phyloP scores from a whole-genome alignment of 2,329 filamentous ascomycete species.

The Chaetomium sp. region DNA sequence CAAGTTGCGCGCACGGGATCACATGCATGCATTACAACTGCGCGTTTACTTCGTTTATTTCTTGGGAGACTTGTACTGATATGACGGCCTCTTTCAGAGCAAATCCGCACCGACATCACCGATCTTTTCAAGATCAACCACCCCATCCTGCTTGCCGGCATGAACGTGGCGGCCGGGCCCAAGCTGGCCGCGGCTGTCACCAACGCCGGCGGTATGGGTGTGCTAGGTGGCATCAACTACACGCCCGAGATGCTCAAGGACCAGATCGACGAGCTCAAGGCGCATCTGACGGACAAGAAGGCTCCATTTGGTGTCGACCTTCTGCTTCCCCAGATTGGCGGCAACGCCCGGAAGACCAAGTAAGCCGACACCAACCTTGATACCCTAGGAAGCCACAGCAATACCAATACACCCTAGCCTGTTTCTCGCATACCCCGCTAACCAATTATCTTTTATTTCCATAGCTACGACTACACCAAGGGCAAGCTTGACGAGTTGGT shows the following conservation, averaged over 20 bases:
- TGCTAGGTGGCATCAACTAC: constrained; percentile 93
- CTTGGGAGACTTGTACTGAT: background rate
- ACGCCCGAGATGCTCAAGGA: constrained; percentile 95
- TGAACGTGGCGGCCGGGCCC: constrained; percentile 97
- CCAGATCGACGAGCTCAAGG: constrained; percentile 92
- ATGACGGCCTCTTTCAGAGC: constrained; percentile 46
- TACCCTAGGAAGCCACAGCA: background rate
- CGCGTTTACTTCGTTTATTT: background rate
- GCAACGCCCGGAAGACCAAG: constrained; percentile 92
- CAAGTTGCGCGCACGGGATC: background rate
- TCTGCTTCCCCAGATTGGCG: constrained; percentile 88
- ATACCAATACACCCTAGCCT: too few relatives aligned
- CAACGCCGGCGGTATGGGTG: constrained; percentile 92
- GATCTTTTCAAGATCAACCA: constrained; percentile 98
- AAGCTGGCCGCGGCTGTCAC: constrained; percentile 95
- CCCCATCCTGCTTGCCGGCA: constrained; percentile 89
- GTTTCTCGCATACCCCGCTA: background rate
- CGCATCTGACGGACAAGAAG: constrained; percentile 79
- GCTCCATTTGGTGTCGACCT: constrained; percentile 94
- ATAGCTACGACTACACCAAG: constrained; percentile 98
- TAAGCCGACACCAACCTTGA: constrained; percentile 29
- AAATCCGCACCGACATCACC: constrained; percentile 85
- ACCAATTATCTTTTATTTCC: background rate
- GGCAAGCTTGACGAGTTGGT: constrained; percentile 89
- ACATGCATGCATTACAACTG: background rate